Evolutionary conservation across 768 basidiomycete genomes (phyloP).

Genomic region (Termitomyces sp.): DNA sequence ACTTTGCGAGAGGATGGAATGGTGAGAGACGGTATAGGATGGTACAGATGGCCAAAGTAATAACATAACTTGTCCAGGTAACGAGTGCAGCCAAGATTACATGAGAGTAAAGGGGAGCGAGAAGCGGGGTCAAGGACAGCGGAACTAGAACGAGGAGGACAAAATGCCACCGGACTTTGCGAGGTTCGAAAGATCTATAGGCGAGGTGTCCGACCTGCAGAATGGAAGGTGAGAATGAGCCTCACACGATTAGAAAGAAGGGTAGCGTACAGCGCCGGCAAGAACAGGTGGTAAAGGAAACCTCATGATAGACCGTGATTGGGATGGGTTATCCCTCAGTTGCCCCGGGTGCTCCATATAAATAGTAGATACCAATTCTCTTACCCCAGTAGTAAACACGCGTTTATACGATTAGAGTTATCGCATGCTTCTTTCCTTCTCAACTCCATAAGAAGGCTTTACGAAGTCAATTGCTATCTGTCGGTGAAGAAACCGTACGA

Average conservation of each 20-base stretch:
- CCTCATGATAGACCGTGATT: neutral
- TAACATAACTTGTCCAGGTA: conserved; percentile 7
- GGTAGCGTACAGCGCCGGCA: neutral
- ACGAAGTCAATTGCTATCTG: too few relatives aligned
- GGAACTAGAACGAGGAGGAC: conserved; percentile 7
- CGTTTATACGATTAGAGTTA: too few relatives aligned
- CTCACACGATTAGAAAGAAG: neutral
- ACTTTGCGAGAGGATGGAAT: conserved; percentile 43
- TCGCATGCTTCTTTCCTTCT: too few relatives aligned
- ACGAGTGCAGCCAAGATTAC: conserved; percentile 1
- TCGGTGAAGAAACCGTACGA: too few relatives aligned
- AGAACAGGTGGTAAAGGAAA: neutral
- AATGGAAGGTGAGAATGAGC: neutral
- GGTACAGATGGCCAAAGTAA: neutral
- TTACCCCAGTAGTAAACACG: too few relatives aligned
- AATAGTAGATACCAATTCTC: too few relatives aligned
- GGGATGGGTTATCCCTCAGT: neutral
- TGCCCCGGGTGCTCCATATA: too few relatives aligned
- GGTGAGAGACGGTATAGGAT: conserved; percentile 41
- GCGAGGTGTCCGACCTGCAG: conserved; percentile 6
- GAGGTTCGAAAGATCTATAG: conserved; percentile 10
- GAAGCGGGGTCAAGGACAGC: neutral
- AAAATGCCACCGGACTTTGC: conserved; percentile 9
- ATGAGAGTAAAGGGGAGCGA: neutral
- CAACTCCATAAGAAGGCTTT: too few relatives aligned